Evolutionary conservation across 345 rosid genomes (phyloP), one percentile per base, ranked within the genome.

Genomic region (Camelina hispida): DNA sequence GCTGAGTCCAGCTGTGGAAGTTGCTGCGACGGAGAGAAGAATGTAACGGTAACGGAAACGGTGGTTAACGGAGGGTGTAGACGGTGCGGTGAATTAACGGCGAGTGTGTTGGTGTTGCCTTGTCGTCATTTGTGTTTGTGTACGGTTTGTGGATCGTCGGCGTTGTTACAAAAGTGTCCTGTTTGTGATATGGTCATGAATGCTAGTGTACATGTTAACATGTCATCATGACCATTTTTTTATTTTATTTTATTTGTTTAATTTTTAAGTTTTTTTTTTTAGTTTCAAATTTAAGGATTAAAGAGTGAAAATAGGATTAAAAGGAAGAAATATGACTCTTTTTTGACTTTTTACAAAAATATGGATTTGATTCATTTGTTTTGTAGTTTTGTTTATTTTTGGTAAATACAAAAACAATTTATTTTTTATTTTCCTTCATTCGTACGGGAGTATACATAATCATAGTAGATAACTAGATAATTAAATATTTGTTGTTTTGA

Each of bases 121-220:
- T 93, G 98, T 75, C 81, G 95, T 74, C 98, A 93, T 78, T 84
- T 93, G 47, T 88, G 98, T 85, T 77, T 93, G 40, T 90, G 96
- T 78, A 60, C 94, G 52, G 71, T 81, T 25, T 85, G 96, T 76
- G 90, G 93, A 69, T 87, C 88, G 79, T 87, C 88, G 82, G 78
- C 67, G 62, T 47, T 81, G 59, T 75, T 74, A 35, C 83, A 81
- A 16, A 68, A 79, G 44, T 84, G 86, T 69, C 90, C 88, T 61
- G 83, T 79, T 7, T 88, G 93, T 66, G 60, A 84, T 62, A 78
- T 84, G 63, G 79, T 55, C 52, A 82, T 84, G 85, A 81, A 75
- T 78, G 91, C 80, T 62, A 87, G 84, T 81, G 85, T 89, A 43
- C 90, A 87, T 86, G 85, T 87, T 73, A 89, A 87, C 89, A 67